Base-by-base conservation (phyloP, 257 asterid genomes). In the Nicotiana otophora region DNA sequence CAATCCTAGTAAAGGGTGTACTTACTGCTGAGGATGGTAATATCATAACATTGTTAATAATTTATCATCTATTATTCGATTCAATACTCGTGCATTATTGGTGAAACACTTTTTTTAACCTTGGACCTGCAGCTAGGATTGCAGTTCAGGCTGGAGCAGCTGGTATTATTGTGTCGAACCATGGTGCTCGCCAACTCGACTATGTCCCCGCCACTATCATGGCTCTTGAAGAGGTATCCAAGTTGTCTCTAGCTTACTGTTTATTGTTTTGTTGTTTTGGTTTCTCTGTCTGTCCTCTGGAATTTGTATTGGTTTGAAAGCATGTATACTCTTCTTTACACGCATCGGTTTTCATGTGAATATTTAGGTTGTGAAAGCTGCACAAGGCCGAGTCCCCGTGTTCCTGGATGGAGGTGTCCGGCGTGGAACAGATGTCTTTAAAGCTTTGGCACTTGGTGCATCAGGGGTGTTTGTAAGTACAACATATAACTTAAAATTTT, bases 121-220 rank as follows among this genome's bases (percentile, higher is more conserved):
- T 51, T 82, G 74, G 17, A 81, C 17, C 19, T 83, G 78, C 94
- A 92, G 97, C 99, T 69, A 89, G 97, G 87, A 83, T 94, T 34
- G 91, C 99, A 39, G 80, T 95, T 85, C 97, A 95, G 93, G 88
- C 33, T 81, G 98, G 99, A 77, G 99, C 94, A 63, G 97, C 97
- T 61, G 99, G 97, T 26, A 94, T 94, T 81, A 95, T 95, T 64
- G 98, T 94, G 5, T 95, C 98, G 81, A 95, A 95, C 77, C 99
- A 95, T 17, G 99, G 99, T 17, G 99, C 99, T 87, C 97, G 99
- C 61, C 99, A 95, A 87, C 98, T 95, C 36, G 99, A 95, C 84
- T 95, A 94, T 33, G 99, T 94, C 68, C 97, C 98, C 30, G 84
- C 99, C 68, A 95, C 99, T 62, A 94, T 95, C 81, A 63, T 70